Evolutionary conservation across 768 basidiomycete genomes (phyloP).

Genomic region (Tulasnella sp.): DNA sequence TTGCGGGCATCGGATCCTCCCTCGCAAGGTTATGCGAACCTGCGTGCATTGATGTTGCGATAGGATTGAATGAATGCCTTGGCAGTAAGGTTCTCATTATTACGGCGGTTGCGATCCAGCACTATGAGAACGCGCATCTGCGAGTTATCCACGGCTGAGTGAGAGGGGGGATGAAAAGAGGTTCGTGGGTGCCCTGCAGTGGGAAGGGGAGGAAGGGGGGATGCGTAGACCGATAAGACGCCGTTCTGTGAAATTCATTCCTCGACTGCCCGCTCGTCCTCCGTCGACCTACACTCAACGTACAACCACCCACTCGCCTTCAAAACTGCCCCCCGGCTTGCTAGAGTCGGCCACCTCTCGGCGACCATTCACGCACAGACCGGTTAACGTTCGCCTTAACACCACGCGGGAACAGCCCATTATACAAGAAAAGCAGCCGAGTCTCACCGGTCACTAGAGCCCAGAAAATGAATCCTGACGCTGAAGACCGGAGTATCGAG

Average conservation of each 20-base stretch:
- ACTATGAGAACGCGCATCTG: too few species aligned
- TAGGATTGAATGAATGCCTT: neutral
- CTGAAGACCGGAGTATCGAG: neutral
- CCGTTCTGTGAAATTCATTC: constrained; percentile 1
- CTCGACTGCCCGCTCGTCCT: neutral
- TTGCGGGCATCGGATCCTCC: neutral
- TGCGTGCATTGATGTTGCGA: neutral
- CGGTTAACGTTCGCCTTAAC: neutral
- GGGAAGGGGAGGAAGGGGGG: neutral
- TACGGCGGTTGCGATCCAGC: neutral
- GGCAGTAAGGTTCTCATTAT: neutral
- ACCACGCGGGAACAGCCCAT: neutral
- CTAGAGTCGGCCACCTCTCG: neutral
- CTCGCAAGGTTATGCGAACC: neutral
- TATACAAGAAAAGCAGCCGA: neutral
- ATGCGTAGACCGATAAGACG: neutral
- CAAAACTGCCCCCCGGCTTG: neutral
- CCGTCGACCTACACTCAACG: neutral
- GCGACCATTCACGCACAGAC: neutral
- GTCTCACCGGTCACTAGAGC: constrained; percentile 2
- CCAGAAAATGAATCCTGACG: constrained; percentile 6
- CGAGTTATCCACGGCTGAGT: neutral
- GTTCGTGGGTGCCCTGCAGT: neutral
- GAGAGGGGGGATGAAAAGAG: neutral
- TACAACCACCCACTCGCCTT: neutral